A percentile compares a stretch with the other conserved stretches of the same genome.
Conservation (phyloP, 306 rosid genomes). For the Vigna trinervia region DNA sequence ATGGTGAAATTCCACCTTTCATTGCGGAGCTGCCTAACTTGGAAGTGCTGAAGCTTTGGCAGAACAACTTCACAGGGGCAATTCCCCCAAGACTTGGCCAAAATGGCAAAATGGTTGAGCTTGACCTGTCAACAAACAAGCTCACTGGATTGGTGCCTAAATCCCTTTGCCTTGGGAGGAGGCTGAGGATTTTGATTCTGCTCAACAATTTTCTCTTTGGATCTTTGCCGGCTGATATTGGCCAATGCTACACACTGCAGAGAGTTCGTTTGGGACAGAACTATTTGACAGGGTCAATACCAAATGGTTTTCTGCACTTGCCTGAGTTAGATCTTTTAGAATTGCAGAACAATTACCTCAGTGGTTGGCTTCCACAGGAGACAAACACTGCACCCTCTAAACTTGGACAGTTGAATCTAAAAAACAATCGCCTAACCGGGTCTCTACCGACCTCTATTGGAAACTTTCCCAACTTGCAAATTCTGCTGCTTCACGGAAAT, state of each 20-base stretch:
- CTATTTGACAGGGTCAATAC: slow-evolving; percentile 73
- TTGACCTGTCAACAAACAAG: slow-evolving; percentile 87
- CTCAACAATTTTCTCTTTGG: slow-evolving; percentile 87
- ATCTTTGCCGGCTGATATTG: slow-evolving; percentile 76
- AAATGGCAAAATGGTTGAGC: slow-evolving; percentile 67
- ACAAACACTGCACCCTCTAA: slow-evolving; percentile 56
- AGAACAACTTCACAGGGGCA: slow-evolving; percentile 81
- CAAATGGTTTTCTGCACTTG: slow-evolving; percentile 74
- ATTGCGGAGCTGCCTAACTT: slow-evolving; percentile 73
- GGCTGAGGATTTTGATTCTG: slow-evolving; percentile 68
- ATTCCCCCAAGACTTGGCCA: slow-evolving; percentile 80
- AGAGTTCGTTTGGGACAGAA: slow-evolving; percentile 88
- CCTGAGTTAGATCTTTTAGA: slow-evolving; percentile 78
- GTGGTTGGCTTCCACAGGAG: slow-evolving; percentile 65
- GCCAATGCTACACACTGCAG: slow-evolving; percentile 64
- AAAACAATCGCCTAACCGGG: slow-evolving; percentile 77
- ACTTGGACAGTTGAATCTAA: slow-evolving; percentile 74
- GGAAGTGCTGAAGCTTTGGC: slow-evolving; percentile 81
- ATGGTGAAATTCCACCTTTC: slow-evolving; percentile 76
- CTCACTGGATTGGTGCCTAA: slow-evolving; percentile 83
- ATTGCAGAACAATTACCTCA: slow-evolving; percentile 78
- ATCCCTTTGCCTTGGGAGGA: slow-evolving; percentile 70
- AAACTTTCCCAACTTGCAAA: slow-evolving; percentile 72
- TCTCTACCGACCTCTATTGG: slow-evolving; percentile 72
- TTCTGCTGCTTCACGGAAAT: slow-evolving; percentile 69